Evolutionary conservation across 208 protist genomes (phyloP), one percentile per base, ranked within the genome.

Genomic region (Crithidia expoeki): DNA sequence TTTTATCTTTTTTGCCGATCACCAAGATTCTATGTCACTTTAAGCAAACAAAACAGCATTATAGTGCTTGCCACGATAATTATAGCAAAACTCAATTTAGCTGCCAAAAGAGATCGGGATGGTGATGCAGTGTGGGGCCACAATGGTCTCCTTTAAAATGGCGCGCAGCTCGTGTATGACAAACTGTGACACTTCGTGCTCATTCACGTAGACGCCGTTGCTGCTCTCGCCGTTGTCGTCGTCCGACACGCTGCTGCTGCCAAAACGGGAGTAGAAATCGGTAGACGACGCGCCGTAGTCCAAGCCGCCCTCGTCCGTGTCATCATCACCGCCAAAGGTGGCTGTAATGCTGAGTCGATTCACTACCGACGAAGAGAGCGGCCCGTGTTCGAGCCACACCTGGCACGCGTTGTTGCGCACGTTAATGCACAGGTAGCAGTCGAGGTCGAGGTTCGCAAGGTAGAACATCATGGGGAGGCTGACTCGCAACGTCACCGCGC

Each of bases 401-500:
- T 74, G 79, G 62, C 86, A 90, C 55, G 47, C 65, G 65, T 79
- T 86, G 51, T 76, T 34, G 44, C 76, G 72, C 12, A 94, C 28
- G 61, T 96, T 96, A 21, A 93, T 46, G 55, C 82, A 91, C 9
- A 96, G 55, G 66, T 84, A 86, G 72, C 85, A 93, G 64, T 94
- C 88, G 23, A 96, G 77, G 65, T 94, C 86, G 44, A 94, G 72
- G 50, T 90, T 85, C 0, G 80, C 72, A 19, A 94, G 49, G 59
- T 79, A 73, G 16, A 93, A 67, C 23, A 75, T 62, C 44, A 94
- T 57, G 0, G 91, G 86, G 73, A 96, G 85, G 33, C 78, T 80
- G 16, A 95, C 74, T 7, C 83, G 81, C 36, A 92, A 46, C 19
- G 73, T 38, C 14, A 85, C 61, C 7, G 82, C 62, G 14, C 82